Percentiles rank a stretch among this genome's conserved stretches.
These are phyloP conservation scores for Aspergillus hancockii DNA, from an alignment of 495 filamentous ascomycete genomes.

Conservation along the genomic window DNA sequence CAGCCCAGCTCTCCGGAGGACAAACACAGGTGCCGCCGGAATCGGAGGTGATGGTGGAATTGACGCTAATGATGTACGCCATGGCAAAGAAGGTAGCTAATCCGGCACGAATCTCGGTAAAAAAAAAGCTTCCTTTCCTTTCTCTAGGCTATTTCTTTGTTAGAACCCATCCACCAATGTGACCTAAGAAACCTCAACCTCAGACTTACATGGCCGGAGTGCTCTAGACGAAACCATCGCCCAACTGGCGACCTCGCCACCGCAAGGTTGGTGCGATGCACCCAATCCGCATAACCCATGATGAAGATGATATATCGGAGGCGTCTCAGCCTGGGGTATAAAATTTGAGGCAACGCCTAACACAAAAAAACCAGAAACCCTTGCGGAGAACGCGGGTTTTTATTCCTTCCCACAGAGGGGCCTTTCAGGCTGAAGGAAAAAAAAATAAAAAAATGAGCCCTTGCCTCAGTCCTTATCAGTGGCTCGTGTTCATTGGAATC, in stretches of 20 bases:
- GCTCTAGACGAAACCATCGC: constrained; percentile 72
- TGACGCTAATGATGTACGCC: constrained; percentile 81
- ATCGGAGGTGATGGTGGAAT: constrained; percentile 65
- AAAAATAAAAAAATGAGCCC: constrained; percentile 20
- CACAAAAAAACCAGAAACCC: not conserved
- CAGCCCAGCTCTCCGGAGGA: constrained; percentile 43
- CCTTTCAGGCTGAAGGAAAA: constrained; percentile 1
- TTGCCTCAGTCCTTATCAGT: constrained; percentile 13
- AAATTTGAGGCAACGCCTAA: constrained; percentile 5
- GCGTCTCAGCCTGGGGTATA: constrained; percentile 1
- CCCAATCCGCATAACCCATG: constrained; percentile 47
- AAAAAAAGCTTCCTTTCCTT: constrained; percentile 73
- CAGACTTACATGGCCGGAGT: constrained; percentile 67
- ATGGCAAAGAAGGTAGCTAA: constrained; percentile 85
- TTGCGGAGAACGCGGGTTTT: constrained; percentile 14
- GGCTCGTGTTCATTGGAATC: constrained; percentile 9
- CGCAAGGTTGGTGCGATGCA: constrained; percentile 52
- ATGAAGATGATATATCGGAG: not conserved
- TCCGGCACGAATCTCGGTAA: constrained; percentile 77
- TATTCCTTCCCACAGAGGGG: constrained; percentile 5
- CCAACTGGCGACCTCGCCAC: constrained; percentile 64
- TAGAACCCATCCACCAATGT: not conserved
- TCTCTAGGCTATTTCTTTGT: constrained; percentile 50
- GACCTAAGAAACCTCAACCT: not conserved
- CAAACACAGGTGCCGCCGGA: constrained; percentile 79